Base-by-base conservation (phyloP, 2,329 filamentous ascomycete genomes). In the Cladophialophora immunda region DNA sequence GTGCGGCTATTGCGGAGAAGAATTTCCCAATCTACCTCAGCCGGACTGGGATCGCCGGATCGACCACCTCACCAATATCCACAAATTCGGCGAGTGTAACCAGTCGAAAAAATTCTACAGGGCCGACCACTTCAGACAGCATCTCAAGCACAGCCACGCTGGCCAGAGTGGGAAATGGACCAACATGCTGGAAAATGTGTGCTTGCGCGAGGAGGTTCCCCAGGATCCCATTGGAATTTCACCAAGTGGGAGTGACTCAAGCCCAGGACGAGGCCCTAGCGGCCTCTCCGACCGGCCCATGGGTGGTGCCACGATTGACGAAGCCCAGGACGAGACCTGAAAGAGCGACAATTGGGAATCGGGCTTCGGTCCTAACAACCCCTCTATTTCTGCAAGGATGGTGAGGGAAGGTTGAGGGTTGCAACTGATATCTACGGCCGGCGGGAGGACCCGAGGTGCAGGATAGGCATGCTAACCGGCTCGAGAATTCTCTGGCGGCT, bases 161-260 rank as follows among this genome's bases (percentile, higher is more conserved):
- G 95, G 95, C 38, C 94, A 93, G 0, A 97, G 93, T 79, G 95
- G 95, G 34, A 98, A 98, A 80, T 99, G 95, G 95, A 99, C 95
- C 13, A 98, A 98, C 79, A 94, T 97, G 86, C 84, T 99, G 36
- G 95, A 99, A 78, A 96, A 93, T 76, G 93, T 94, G 4, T 99
- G 95, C 81, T 97, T 98, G 92, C 89, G 94, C 78, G 94, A 97
- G 76, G 93, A 97, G 75, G 41, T 63, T 87, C 88, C 62, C 84
- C 87, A 61, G 27, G 70, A 71, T 36, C 19, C 58, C 27, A 63
- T 58, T 36, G 64, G 68, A 19, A 56, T 69, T n/a, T 71, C 70
- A 19, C 70, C 70, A 32, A 67, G 66, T 47, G 68, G 64, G 17
- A 68, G 66, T 65, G 68, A 70, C 17, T 64, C 65, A 13, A 68